Base-by-base conservation (phyloP, 2,329 filamentous ascomycete genomes). In the Sporothrix pseudoabietina region DNA sequence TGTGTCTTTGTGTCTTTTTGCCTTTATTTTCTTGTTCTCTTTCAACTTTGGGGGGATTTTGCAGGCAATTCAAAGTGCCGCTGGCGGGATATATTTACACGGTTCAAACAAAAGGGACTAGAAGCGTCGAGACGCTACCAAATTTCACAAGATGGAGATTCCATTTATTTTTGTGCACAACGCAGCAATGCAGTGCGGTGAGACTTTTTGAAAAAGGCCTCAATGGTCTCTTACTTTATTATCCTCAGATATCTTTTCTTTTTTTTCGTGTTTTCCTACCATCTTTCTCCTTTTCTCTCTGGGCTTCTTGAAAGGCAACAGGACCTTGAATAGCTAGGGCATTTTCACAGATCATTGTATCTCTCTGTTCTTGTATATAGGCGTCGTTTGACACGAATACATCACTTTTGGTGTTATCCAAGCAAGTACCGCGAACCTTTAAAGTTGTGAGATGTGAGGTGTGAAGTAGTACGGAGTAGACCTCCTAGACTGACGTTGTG, bases 371-470 rank as follows among this genome's bases (percentile, higher is more conserved):
- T 71, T 72, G 57, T 72, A 73, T 59, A 71, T 71, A 74, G 69
- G 61, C 39, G 68, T 69, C 68, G 57, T 68, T 65, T 71, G 72
- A 71, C 49, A 73, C 59, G 72, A 73, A 71, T 71, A 71, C 26
- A 73, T 52, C 41, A 52, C n/a, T 32, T 68, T 68, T 52, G 44
- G 22, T 68, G 44, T 7, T 68, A 49, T 19, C 44, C 44, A 49
- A 5, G 1, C 12, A 49, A 49, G 14, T 14, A 35, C 47, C 63
- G 9, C 22, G 12, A 12, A 30, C 1, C 4, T 55, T 16, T 63
- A n/a, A 66, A 9, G 12, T 9, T 32, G 49, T n/a, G 41, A 32
- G 26, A n/a, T 32, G 7, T 39, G n/a, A 30, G 7, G n/a, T n/a
- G 63, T 32, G 10, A 66, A 4, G 3, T 66, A 14, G n/a, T 68